Base-by-base conservation (phyloP, 768 basidiomycete genomes). In the Boletus rufocinnamomeus region DNA sequence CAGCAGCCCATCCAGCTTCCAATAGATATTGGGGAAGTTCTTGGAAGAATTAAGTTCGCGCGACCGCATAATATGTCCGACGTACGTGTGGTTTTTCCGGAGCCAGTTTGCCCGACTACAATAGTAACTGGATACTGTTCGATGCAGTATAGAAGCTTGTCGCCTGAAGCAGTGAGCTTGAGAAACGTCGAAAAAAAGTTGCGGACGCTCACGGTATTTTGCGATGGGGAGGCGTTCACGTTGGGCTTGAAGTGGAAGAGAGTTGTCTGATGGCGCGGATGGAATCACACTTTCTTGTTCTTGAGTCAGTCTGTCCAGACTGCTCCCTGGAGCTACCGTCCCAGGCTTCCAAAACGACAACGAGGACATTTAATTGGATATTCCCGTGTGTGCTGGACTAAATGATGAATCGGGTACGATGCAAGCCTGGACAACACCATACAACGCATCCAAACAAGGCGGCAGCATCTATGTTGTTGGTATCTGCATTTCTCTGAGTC, bases 11-110 rank as follows among this genome's bases (percentile, higher is more conserved):
- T n/a, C 93, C 94, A 7, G 91, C 85, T 78, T 98, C 94, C 57
- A 89, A 79, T 17, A 98, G 83, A 74, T 92, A 99, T 74, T 98
- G 97, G 2, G 97, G 96, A 46, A 99, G 81, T 74, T 99, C 94
- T 98, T 55, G 60, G 60, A 56, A 62, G 53, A 44, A 46, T 53
- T 46, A 32, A 57, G 45, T 64, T 37, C 45, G 41, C 10, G 34
- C 40, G 27, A 52, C 30, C 14, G 43, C 52, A 27, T 16, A 19
- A 58, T 9, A 30, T 32, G 1, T 30, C 28, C 45, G 32, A 80
- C 90, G 71, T 63, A 96, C 95, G 96, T 62, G 96, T 99, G 8
- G 95, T 96, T 76, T 99, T 98, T 47, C 97, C 97, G 58, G 92
- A 97, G 3, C 97, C 97, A 0, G 97, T 98, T 67, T 98, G 91